Evolutionary conservation across 2,329 filamentous ascomycete species (phyloP).

Genomic region (Rhinocladiella similis): DNA sequence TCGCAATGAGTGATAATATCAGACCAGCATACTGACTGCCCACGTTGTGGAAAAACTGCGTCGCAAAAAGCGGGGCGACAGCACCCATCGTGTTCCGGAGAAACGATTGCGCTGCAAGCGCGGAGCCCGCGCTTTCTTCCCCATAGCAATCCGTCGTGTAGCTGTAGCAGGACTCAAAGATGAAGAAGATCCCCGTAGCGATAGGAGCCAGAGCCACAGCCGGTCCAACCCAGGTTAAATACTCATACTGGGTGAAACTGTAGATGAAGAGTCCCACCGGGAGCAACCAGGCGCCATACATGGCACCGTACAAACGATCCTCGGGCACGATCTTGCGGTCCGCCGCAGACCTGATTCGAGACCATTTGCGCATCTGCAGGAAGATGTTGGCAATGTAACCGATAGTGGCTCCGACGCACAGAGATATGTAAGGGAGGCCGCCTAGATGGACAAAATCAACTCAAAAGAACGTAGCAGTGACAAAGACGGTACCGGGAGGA

Average conservation of each 20-base stretch:
- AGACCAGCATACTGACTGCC: slow-evolving; percentile 55
- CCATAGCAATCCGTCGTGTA: slow-evolving; percentile 1
- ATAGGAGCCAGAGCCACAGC: slow-evolving; percentile 52
- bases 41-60: slow-evolving; percentile 55
- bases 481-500: neutral
- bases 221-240: slow-evolving; percentile 52
- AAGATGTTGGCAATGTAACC: slow-evolving; percentile 49
- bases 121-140: neutral
- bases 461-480: neutral
- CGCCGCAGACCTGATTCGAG: slow-evolving; percentile 39
- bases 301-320: slow-evolving; percentile 50
- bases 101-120: slow-evolving; percentile 52
- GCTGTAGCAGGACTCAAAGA: neutral
- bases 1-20: slow-evolving; percentile 49
- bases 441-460: slow-evolving; percentile 13
- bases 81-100: slow-evolving; percentile 56
- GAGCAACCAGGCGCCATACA: slow-evolving; percentile 49
- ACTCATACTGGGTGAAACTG: slow-evolving; percentile 54
- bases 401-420: slow-evolving; percentile 50
- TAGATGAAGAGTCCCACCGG: slow-evolving; percentile 55
- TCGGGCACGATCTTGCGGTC: slow-evolving; percentile 42
- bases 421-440: slow-evolving; percentile 54
- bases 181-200: slow-evolving; percentile 55
- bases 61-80: slow-evolving; percentile 53
- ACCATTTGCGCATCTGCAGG: slow-evolving; percentile 54